Conservation (phyloP, 352 stramenopile genomes). For the Globisporangium canariense region DNA sequence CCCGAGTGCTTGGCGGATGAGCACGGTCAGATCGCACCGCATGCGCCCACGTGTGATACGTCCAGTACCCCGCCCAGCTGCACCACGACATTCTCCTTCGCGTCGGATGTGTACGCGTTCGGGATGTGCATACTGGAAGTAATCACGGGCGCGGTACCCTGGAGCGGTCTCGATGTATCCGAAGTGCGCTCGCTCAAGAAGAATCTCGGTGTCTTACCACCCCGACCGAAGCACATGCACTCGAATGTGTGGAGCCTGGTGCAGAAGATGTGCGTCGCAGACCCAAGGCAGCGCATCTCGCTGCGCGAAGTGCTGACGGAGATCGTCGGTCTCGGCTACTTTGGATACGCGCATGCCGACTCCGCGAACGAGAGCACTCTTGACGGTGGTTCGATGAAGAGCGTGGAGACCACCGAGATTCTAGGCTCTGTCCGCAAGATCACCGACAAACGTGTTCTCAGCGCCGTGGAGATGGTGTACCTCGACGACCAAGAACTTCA, state of each 20-base stretch:
- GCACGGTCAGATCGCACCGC: constrained; percentile 25
- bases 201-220: constrained; percentile 44
- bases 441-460: not conserved
- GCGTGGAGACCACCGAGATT: not conserved
- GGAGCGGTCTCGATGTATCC: constrained; percentile 34
- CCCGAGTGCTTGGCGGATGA: constrained; percentile 54
- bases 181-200: constrained; percentile 57
- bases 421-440: not conserved
- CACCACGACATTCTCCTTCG: constrained; percentile 29
- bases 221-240: constrained; percentile 41
- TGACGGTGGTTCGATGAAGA: not conserved
- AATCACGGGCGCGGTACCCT: constrained; percentile 47
- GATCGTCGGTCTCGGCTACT: constrained; percentile 48
- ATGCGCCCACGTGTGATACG: constrained; percentile 22
- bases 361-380: constrained; percentile 15
- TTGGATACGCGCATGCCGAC: constrained; percentile 19
- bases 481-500: constrained; percentile 7
- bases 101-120: constrained; percentile 65
- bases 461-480: constrained; percentile 7
- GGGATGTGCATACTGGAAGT: constrained; percentile 81
- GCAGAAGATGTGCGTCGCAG: constrained; percentile 56
- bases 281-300: constrained; percentile 42
- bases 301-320: constrained; percentile 45
- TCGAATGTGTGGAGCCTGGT: constrained; percentile 50
- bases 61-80: constrained; percentile 15